These are phyloP conservation scores for Alternaria conjuncta DNA, from an alignment of 2,329 filamentous ascomycete species.

Conservation along the genomic window DNA sequence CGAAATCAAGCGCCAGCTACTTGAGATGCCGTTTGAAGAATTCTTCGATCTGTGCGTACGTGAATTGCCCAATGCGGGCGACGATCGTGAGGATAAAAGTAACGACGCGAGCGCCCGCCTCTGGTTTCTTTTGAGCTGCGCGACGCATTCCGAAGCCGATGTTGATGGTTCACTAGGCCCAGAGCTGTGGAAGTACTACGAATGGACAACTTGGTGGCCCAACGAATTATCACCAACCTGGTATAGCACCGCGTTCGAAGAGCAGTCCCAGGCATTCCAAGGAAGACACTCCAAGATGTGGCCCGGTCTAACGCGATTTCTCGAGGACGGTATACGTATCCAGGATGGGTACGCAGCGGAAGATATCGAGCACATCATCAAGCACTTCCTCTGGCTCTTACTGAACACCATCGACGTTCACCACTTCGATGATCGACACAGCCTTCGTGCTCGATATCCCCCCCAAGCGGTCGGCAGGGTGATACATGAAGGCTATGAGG, in stretches of 20 bases:
- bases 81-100: not conserved
- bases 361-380: not conserved
- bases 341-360: not conserved
- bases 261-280: no score
- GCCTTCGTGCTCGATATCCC: not conserved
- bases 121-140: not conserved
- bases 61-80: not conserved
- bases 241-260: no score
- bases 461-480: rapidly evolving
- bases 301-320: not conserved
- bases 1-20: not conserved
- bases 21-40: not conserved
- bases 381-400: not conserved
- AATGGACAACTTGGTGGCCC: not conserved
- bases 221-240: no score
- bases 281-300: not conserved
- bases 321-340: not conserved
- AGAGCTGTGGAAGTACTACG: not conserved
- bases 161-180: not conserved
- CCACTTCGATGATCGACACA: not conserved
- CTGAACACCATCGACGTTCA: not conserved
- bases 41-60: not conserved
- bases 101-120: not conserved
- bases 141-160: not conserved
- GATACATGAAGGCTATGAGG: not conserved